These are phyloP conservation scores for Penicillium hordei DNA, from an alignment of 2,329 filamentous ascomycete genomes.

Conservation along the genomic window DNA sequence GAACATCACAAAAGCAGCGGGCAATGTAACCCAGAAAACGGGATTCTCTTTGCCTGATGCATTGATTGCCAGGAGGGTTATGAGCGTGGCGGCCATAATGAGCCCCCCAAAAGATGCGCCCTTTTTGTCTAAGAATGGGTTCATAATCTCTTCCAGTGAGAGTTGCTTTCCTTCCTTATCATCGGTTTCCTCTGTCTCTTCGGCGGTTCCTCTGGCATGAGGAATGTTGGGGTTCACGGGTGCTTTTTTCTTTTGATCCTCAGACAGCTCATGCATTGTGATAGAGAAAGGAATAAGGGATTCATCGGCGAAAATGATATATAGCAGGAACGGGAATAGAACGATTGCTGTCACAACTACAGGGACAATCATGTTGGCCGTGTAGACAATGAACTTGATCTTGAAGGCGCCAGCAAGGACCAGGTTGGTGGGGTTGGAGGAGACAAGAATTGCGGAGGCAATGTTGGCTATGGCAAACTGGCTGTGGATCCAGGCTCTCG, in stretches of 20 bases:
- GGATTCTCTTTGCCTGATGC: conserved; percentile 57
- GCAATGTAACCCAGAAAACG: conserved; percentile 68
- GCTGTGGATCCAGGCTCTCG: conserved; percentile 69
- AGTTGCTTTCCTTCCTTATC: conserved; percentile 56
- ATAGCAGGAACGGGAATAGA: conserved; percentile 68
- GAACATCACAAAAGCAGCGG: conserved; percentile 67
- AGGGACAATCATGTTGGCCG: conserved; percentile 74
- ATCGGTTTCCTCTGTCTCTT: conserved; percentile 52
- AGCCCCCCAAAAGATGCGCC: conserved; percentile 64
- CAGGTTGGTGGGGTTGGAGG: conserved; percentile 74
- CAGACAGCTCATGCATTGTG: conserved; percentile 65
- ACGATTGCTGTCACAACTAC: conserved; percentile 67
- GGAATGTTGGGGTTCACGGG: conserved; percentile 75
- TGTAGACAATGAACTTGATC: conserved; percentile 71
- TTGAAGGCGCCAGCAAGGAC: conserved; percentile 71
- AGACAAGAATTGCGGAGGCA: conserved; percentile 72
- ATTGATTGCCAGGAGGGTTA: conserved; percentile 66
- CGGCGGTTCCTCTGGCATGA: conserved; percentile 56
- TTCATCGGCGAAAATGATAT: conserved; percentile 66
- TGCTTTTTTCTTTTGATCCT: conserved; percentile 55
- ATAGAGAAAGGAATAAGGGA: conserved; percentile 65
- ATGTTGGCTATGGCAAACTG: conserved; percentile 74
- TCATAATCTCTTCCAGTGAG: conserved; percentile 71
- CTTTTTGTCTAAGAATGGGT: conserved; percentile 68
- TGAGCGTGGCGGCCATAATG: conserved; percentile 66